A percentile compares a stretch with the other conserved stretches of the same genome.
Evolutionary conservation across 2,329 filamentous ascomycete species (phyloP).

Genomic region (Parafenestella ontariensis): DNA sequence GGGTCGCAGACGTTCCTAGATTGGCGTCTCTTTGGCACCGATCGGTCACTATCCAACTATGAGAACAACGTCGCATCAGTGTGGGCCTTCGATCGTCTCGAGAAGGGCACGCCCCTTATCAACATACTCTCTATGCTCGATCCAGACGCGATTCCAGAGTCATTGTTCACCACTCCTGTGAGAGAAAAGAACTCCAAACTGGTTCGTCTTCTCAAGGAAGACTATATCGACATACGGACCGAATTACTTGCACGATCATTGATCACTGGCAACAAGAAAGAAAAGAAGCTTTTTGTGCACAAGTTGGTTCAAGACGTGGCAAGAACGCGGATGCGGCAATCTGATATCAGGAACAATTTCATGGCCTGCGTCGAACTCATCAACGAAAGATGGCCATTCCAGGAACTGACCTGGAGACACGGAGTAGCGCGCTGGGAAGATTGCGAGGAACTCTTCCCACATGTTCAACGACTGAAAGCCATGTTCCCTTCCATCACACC

Average conservation of each 20-base stretch:
- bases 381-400: conserved; percentile 15
- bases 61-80: conserved; percentile 1
- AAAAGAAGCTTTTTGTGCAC: neutral
- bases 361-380: conserved; percentile 11
- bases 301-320: neutral
- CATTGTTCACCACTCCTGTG: neutral
- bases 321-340: neutral
- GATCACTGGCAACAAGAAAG: neutral
- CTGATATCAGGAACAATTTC: conserved; percentile 2
- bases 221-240: neutral
- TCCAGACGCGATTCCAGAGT: conserved; percentile 1
- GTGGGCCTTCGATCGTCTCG: conserved; percentile 4
- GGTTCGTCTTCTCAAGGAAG: no score
- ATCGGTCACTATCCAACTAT: no score
- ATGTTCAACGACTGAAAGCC: conserved; percentile 11
- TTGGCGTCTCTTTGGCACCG: no score
- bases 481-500: neutral
- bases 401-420: conserved; percentile 18
- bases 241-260: neutral
- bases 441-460: conserved; percentile 20
- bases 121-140: neutral
- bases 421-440: conserved; percentile 10
- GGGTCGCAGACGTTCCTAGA: neutral
- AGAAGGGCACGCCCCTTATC: neutral
- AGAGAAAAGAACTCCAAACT: no score